phyloP scores from a whole-genome alignment of 805 yeast genomes.

The Yamadazyma ubonensis region DNA sequence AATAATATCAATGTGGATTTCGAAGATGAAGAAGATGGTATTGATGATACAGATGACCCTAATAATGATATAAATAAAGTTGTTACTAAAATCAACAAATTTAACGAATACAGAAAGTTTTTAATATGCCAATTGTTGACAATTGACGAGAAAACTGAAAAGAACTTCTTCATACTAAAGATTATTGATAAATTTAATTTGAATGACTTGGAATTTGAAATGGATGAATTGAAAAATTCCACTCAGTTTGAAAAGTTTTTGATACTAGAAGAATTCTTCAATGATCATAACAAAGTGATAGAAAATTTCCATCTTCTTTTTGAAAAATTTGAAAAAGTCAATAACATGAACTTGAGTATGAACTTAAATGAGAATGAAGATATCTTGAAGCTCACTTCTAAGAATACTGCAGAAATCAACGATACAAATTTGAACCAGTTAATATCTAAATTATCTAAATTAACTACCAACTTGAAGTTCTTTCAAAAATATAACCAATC shows the following conservation, averaged over 20 bases:
- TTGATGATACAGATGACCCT: conserved; percentile 12
- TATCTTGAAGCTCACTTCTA: conserved; percentile 8
- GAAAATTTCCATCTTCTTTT: conserved; percentile 23
- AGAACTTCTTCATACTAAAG: conserved; percentile 33
- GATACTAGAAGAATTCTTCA: conserved; percentile 21
- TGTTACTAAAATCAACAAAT: conserved; percentile 19
- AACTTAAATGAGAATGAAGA: conserved; percentile 11
- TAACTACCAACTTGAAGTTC: conserved; percentile 35
- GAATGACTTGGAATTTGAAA: conserved; percentile 7
- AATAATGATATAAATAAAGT: conserved; percentile 11
- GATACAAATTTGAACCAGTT: conserved; percentile 24
- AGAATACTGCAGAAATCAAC: background rate
- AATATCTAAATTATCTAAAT: conserved; percentile 29
- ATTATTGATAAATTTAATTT: conserved; percentile 22
- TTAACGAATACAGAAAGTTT: conserved; percentile 38
- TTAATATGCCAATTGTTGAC: conserved; percentile 40
- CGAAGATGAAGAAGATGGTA: conserved; percentile 24
- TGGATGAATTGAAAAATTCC: conserved; percentile 8
- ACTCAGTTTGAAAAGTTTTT: conserved; percentile 19
- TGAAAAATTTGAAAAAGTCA: conserved; percentile 25
- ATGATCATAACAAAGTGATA: conserved; percentile 23
- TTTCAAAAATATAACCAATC: conserved; percentile 39
- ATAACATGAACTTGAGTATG: conserved; percentile 5
- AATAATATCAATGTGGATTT: conserved; percentile 33
- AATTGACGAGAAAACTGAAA: conserved; percentile 27